These are phyloP conservation scores for Cercospora sp. DNA, from an alignment of 2,329 filamentous ascomycete genomes.

Conservation along the genomic window DNA sequence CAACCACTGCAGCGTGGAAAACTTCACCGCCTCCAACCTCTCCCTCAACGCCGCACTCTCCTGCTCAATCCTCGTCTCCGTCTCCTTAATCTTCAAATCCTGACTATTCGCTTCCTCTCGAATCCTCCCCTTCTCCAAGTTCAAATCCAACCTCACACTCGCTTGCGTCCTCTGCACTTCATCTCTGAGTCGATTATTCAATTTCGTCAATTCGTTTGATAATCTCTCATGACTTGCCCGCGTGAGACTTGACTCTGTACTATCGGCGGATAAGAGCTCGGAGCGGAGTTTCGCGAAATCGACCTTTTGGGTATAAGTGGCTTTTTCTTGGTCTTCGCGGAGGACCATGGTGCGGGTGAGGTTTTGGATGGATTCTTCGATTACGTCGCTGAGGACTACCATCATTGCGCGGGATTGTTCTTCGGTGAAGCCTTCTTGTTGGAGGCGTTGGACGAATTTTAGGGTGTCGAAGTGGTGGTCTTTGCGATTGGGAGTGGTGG, in stretches of 20 bases:
- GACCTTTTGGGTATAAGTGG: constrained; percentile 80
- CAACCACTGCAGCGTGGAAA: constrained; percentile 95
- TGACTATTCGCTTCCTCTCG: constrained; percentile 94
- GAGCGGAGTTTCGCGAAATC: constrained; percentile 97
- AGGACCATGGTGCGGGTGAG: constrained; percentile 97
- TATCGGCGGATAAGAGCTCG: constrained; percentile 88
- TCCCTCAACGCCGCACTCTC: constrained; percentile 89
- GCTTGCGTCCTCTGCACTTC: constrained; percentile 94
- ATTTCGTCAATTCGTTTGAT: constrained; percentile 90
- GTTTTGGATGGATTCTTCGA: constrained; percentile 97
- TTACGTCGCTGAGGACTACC: constrained; percentile 93
- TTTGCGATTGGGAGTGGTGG: constrained; percentile 60
- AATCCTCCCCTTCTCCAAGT: constrained; percentile 94
- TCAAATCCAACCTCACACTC: constrained; percentile 86
- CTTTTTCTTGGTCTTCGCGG: constrained; percentile 85
- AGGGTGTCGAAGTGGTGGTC: constrained; percentile 98
- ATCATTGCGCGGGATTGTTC: constrained; percentile 97
- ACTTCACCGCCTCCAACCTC: constrained; percentile 95
- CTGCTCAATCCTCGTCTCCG: constrained; percentile 96
- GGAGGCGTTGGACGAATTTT: constrained; percentile 89
- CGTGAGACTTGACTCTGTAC: constrained; percentile 85
- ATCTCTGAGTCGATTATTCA: constrained; percentile 84
- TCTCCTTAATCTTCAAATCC: constrained; percentile 98
- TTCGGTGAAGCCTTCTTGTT: constrained; percentile 91
- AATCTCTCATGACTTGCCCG: constrained; percentile 87